Evolutionary conservation across 441 rosid genomes (phyloP), one percentile per base, ranked within the genome.

Genomic region (Adansonia grandidieri): DNA sequence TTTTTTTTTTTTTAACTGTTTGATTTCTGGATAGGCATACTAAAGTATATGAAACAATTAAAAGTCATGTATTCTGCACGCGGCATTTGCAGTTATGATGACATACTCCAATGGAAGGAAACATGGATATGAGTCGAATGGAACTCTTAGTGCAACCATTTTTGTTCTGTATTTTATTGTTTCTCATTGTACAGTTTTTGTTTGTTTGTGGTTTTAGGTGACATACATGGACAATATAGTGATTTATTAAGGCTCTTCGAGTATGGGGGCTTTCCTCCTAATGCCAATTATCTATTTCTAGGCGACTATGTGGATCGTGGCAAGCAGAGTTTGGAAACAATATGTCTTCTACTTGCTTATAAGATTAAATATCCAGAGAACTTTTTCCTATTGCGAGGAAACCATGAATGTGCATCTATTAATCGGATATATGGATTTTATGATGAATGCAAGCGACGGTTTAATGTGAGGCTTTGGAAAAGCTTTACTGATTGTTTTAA

Each of bases 241-340:
- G 98, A 95, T 83, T 84, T 95, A 80, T 83, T 95, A 81, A 88
- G 98, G 87, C 97, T 93, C 58, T 95, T 95, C 42, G 97, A 94
- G 77, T 91, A 93, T 20, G 98, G 98, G 68, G 96, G 97, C 56
- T 95, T 91, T 82, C 98, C 98, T 83, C 98, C 98, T 4, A 86
- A 65, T 71, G 94, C 98, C 73, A 95, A 92, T 77, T 95, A 95
- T 82, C 84, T 95, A 9, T 95, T 95, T 80, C 74, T 95, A 1
- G 98, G 98, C 62, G 98, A 95, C 87, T 95, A 93, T 68, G 98
- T 95, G 74, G 98, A 95, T 82, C 86, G 97, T 65, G 98, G 98
- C 84, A 95, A 93, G 87, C 98, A 93, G 82, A 93, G 92, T 85
- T 86, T 95, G 86, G 98, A 95, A 88, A 95, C 98, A 0, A 93